These are phyloP conservation scores for Conoideocrella luteorostrata DNA, from an alignment of 2,329 filamentous ascomycete species.

Conservation along the genomic window DNA sequence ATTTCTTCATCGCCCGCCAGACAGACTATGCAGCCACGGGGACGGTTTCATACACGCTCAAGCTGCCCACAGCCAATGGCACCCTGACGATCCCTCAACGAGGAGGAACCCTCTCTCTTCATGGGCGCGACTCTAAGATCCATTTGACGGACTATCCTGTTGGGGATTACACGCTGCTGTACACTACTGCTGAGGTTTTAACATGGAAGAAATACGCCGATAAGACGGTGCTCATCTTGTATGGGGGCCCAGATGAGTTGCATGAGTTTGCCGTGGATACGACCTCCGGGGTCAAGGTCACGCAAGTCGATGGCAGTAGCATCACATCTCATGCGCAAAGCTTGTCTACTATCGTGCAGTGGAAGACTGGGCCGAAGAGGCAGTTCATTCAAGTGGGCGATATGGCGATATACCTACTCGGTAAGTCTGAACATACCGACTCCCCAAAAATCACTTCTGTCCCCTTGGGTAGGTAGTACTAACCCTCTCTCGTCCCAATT, in stretches of 20 bases:
- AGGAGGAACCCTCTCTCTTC: conserved; percentile 49
- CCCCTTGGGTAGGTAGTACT: too few relatives aligned
- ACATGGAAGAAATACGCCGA: conserved; percentile 60
- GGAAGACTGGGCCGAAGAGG: conserved; percentile 21
- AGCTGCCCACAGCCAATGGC: conserved; percentile 52
- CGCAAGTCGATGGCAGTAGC: conserved; percentile 21
- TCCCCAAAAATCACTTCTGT: too few relatives aligned
- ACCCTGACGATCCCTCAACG: conserved; percentile 52
- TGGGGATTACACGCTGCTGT: conserved; percentile 52
- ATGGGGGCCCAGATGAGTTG: conserved; percentile 53
- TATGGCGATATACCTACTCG: conserved; percentile 35
- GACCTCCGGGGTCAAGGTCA: conserved; percentile 6
- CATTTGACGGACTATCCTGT: conserved; percentile 62
- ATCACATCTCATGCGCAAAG: conserved; percentile 16
- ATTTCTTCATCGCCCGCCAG: conserved; percentile 64
- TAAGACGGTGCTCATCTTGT: conserved; percentile 56
- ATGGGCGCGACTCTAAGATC: conserved; percentile 60
- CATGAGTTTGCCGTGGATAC: conserved; percentile 53
- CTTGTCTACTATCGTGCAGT: conserved; percentile 23
- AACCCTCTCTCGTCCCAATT: neutral
- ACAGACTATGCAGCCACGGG: conserved; percentile 53
- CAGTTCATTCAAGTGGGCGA: conserved; percentile 27
- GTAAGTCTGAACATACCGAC: too few relatives aligned
- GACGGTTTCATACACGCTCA: conserved; percentile 57
- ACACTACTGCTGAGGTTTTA: conserved; percentile 64